A percentile compares a stretch with the other conserved stretches of the same genome.
Evolutionary conservation across 1,284 basidiomycete genomes (phyloP).

Genomic region (Paramarasmius palmivorus): DNA sequence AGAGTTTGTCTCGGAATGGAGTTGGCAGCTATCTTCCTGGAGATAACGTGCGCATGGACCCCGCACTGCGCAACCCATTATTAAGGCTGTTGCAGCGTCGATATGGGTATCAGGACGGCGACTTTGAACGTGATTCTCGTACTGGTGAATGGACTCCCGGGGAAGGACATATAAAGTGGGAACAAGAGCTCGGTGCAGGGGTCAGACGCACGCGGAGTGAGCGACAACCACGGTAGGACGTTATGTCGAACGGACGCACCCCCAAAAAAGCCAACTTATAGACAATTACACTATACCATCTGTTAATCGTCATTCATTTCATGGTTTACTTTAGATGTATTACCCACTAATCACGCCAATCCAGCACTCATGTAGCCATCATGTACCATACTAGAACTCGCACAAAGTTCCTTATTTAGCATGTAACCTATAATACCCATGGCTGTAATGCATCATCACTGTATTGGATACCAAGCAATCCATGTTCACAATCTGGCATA

Average conservation of each 20-base stretch:
- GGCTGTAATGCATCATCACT: no score
- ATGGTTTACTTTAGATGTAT: not conserved
- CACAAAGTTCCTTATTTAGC: no score
- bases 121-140: constrained; percentile 69
- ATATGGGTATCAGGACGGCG: constrained; percentile 80
- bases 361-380: not conserved
- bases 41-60: constrained; percentile 84
- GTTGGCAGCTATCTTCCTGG: constrained; percentile 82
- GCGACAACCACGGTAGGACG: not conserved
- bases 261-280: not conserved
- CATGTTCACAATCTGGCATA: not conserved
- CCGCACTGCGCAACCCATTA: constrained; percentile 75
- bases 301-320: not conserved
- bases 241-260: not conserved
- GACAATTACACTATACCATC: not conserved
- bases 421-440: no score
- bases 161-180: constrained; percentile 64
- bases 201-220: constrained; percentile 9
- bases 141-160: constrained; percentile 65
- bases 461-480: no score
- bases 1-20: constrained; percentile 72
- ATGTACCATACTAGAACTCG: not conserved
- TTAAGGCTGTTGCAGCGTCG: constrained; percentile 67
- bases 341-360: not conserved
- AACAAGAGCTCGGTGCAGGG: constrained; percentile 48